These are phyloP conservation scores for Quercus lobata DNA, from an alignment of 331 rosid species.

Conservation along the genomic window DNA sequence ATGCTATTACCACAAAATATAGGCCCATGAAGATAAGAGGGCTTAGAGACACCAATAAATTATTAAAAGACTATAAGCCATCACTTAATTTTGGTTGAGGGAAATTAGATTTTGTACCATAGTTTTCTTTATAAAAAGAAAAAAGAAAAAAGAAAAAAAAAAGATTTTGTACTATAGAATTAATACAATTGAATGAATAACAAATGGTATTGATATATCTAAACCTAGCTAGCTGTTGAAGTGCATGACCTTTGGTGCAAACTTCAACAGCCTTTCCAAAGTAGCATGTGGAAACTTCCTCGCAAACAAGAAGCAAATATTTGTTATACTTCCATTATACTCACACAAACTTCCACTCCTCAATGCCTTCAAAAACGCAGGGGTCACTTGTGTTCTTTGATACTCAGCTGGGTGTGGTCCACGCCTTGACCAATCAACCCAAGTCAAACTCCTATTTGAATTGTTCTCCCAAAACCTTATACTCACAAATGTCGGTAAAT, in stretches of 20 bases:
- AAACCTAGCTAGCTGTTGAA: slow-evolving; percentile 11
- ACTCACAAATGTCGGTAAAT: slow-evolving; percentile 62
- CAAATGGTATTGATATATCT: not conserved
- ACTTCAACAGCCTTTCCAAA: slow-evolving; percentile 34
- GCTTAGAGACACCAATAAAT: too few relatives aligned
- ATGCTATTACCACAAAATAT: too few relatives aligned
- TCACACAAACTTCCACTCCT: slow-evolving; percentile 35
- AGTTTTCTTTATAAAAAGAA: too few relatives aligned
- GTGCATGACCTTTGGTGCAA: slow-evolving; percentile 53
- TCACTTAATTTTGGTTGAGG: too few relatives aligned
- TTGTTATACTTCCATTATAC: slow-evolving; percentile 35
- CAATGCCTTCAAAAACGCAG: slow-evolving; percentile 38
- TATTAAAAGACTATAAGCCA: too few relatives aligned
- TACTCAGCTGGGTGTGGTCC: slow-evolving; percentile 68
- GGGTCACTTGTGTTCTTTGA: slow-evolving; percentile 37
- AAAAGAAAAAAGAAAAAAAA: too few relatives aligned
- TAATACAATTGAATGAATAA: slow-evolving; percentile 3
- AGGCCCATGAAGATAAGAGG: too few relatives aligned
- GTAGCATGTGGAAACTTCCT: slow-evolving; percentile 63
- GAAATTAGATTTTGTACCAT: too few relatives aligned
- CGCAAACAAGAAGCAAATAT: slow-evolving; percentile 62
- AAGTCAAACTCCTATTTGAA: slow-evolving; percentile 73
- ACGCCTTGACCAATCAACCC: slow-evolving; percentile 90
- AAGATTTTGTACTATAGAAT: not conserved
- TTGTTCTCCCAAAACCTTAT: slow-evolving; percentile 37